Conservation (phyloP, 306 rosid species). For the Urtica urens region DNA sequence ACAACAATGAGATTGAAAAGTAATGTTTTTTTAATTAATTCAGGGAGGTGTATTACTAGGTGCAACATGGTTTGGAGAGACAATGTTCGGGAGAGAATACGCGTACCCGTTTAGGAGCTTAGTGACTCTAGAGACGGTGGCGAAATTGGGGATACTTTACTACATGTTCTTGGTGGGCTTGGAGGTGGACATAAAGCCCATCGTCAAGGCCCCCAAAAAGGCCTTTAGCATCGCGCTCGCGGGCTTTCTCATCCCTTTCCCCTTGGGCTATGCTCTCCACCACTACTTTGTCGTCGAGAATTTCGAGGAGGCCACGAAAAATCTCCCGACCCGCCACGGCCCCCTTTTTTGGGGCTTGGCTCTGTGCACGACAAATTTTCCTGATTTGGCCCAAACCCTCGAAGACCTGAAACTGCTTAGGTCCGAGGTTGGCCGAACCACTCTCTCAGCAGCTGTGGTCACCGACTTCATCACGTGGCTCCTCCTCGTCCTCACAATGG, state of each 20-base stretch:
- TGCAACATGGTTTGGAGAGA: not conserved
- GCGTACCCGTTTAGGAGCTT: constrained; percentile 7
- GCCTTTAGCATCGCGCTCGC: constrained; percentile 23
- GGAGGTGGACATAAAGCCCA: constrained; percentile 25
- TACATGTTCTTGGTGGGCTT: constrained; percentile 33
- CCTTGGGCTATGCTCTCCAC: constrained; percentile 20
- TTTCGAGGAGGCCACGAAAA: not conserved
- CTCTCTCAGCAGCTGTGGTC: constrained; percentile 27
- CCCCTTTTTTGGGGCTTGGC: constrained; percentile 30
- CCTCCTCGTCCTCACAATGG: constrained; percentile 13
- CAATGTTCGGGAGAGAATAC: not conserved
- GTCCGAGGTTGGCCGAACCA: constrained; percentile 23
- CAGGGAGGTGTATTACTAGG: constrained; percentile 27
- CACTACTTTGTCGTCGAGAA: constrained; percentile 1
- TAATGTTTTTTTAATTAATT: no score
- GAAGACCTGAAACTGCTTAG: constrained; percentile 29
- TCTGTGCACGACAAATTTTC: constrained; percentile 35
- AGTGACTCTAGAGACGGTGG: constrained; percentile 22
- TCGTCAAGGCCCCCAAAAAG: constrained; percentile 20
- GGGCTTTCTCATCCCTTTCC: constrained; percentile 20
- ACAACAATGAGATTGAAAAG: no score
- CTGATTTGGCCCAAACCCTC: constrained; percentile 28
- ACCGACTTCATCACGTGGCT: constrained; percentile 26
- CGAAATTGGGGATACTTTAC: constrained; percentile 25
- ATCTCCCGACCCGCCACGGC: not conserved